Percentiles rank a stretch among this genome's conserved stretches.
These are phyloP conservation scores for Fusarium algeriense DNA, from an alignment of 2,329 filamentous ascomycete genomes.

Conservation along the genomic window DNA sequence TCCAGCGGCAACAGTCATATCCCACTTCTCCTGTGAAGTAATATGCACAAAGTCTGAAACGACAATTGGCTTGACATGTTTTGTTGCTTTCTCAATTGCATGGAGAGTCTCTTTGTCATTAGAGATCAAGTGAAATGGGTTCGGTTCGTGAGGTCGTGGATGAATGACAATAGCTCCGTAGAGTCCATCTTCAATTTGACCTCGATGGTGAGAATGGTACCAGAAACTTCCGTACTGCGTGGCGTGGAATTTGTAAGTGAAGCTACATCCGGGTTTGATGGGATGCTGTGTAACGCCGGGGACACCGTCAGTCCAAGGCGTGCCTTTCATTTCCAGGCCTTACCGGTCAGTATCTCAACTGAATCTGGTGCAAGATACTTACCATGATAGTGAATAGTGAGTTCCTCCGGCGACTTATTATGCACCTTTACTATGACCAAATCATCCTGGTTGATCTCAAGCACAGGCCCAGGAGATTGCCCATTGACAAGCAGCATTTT, in stretches of 20 bases:
- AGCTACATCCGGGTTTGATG: conserved; percentile 62
- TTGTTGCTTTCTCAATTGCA: conserved; percentile 64
- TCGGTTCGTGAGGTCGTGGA: conserved; percentile 47
- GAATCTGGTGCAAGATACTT: neutral
- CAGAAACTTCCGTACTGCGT: conserved; percentile 69
- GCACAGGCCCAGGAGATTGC: conserved; percentile 70
- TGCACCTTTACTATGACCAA: conserved; percentile 58
- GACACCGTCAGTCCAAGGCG: conserved; percentile 71
- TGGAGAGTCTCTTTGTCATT: conserved; percentile 51
- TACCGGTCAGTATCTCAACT: neutral
- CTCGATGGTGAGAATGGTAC: conserved; percentile 69
- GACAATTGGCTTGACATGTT: conserved; percentile 60
- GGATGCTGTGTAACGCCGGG: conserved; percentile 67
- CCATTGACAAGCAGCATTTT: conserved; percentile 68
- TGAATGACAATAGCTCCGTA: conserved; percentile 68
- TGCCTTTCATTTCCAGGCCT: conserved; percentile 63
- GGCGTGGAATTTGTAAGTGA: conserved; percentile 67
- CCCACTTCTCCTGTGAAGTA: conserved; percentile 61
- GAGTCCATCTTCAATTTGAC: conserved; percentile 71
- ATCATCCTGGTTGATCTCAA: conserved; percentile 67
- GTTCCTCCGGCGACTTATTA: conserved; percentile 62
- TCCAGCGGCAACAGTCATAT: conserved; percentile 58
- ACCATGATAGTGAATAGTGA: conserved; percentile 65
- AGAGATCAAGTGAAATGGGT: conserved; percentile 64
- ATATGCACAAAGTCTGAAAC: conserved; percentile 69